phyloP scores from a whole-genome alignment of 768 basidiomycete genomes.

The Mrakia blollopis region DNA sequence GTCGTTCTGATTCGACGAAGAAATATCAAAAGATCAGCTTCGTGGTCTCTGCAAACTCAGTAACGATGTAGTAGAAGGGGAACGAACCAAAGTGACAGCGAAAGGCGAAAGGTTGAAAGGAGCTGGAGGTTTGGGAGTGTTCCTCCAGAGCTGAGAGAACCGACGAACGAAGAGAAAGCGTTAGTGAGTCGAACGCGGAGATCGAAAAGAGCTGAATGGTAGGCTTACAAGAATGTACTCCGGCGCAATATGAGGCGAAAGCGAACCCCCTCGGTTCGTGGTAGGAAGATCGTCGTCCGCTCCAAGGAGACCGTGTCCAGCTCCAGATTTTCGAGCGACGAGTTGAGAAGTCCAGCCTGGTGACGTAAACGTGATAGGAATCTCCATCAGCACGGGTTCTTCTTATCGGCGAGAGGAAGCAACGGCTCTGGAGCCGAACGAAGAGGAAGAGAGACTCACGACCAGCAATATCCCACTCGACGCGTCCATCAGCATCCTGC shows the following conservation, averaged over 20 bases:
- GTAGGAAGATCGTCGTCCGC: conserved; percentile 62
- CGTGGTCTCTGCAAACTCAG: background rate
- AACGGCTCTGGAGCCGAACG: too few relatives aligned
- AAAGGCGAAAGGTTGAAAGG: conserved; percentile 96
- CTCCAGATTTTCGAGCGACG: conserved; percentile 69
- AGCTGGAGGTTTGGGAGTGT: conserved; percentile 71
- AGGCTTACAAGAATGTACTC: conserved; percentile 66
- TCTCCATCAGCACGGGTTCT: background rate
- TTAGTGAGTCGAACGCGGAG: background rate
- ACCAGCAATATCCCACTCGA: conserved; percentile 84
- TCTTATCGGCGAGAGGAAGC: too few relatives aligned
- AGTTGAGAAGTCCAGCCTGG: conserved; percentile 82
- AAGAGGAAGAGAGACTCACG: conserved; percentile 45
- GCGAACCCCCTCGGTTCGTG: conserved; percentile 43
- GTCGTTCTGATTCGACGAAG: conserved; percentile 57
- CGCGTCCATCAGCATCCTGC: conserved; percentile 57
- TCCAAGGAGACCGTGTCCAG: conserved; percentile 56
- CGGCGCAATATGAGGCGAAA: conserved; percentile 48
- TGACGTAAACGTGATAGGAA: background rate
- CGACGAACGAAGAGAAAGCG: background rate
- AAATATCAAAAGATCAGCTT: background rate
- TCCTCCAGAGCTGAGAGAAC: conserved; percentile 58
- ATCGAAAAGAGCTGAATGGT: background rate
- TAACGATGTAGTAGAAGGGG: background rate
- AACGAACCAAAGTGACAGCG: conserved; percentile 59